These are phyloP conservation scores for Carex sylvatica DNA, from an alignment of 202 grass and related monocot genomes.

Conservation along the genomic window DNA sequence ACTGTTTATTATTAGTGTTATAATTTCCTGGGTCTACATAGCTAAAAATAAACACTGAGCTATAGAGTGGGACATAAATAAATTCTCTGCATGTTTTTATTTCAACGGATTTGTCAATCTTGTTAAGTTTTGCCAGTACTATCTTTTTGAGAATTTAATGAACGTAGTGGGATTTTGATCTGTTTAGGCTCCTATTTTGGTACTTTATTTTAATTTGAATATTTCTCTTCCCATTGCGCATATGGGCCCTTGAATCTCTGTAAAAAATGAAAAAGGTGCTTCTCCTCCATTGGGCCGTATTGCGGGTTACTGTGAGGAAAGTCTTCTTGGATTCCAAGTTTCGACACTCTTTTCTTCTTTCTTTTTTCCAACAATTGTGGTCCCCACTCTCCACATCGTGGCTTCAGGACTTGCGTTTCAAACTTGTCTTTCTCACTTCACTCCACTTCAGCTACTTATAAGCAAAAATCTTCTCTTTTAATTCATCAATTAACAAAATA, in stretches of 20 bases:
- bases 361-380: background rate
- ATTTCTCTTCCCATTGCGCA: background rate
- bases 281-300: background rate
- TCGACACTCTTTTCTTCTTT: no score
- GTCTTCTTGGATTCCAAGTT: background rate
- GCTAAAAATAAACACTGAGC: constrained; percentile 2
- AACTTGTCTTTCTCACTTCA: background rate
- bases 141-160: background rate
- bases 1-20: constrained; percentile 1
- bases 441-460: constrained; percentile 2
- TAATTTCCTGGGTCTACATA: background rate
- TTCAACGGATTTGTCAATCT: background rate
- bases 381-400: background rate
- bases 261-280: background rate
- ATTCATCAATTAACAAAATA: background rate
- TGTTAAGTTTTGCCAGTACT: background rate
- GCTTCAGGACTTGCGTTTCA: background rate
- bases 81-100: background rate
- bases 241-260: background rate
- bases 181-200: background rate
- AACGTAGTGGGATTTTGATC: background rate
- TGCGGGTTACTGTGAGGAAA: no score
- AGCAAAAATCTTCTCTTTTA: background rate
- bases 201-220: background rate
- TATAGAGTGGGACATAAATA: constrained; percentile 8